Evolutionary conservation across 495 filamentous ascomycete species (phyloP).

Genomic region (Articulospora tetracladia): DNA sequence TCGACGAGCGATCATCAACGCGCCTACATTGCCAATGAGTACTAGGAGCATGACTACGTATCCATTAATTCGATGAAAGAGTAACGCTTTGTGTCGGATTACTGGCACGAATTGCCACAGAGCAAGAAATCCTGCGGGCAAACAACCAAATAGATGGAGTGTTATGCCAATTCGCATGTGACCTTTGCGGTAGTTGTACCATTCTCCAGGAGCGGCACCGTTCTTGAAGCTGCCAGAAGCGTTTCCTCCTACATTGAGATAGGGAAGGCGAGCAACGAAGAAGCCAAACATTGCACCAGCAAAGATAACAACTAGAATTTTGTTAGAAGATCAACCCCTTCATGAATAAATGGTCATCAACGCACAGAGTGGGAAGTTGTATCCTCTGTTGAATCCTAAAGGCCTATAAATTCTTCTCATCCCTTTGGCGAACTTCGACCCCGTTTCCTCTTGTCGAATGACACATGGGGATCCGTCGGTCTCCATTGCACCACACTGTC

Average conservation of each 20-base stretch:
- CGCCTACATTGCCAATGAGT: constrained; percentile 32
- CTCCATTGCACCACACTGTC: too few relatives aligned
- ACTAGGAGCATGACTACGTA: constrained; percentile 41
- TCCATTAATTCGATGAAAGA: constrained; percentile 51
- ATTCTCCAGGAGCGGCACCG: constrained; percentile 40
- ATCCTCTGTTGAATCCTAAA: constrained; percentile 36
- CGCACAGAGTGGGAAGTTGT: constrained; percentile 37
- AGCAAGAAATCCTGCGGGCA: constrained; percentile 44
- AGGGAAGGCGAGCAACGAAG: constrained; percentile 27
- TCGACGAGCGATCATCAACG: constrained; percentile 39
- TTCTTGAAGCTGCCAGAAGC: constrained; percentile 7
- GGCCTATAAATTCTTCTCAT: constrained; percentile 27
- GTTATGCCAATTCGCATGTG: constrained; percentile 40
- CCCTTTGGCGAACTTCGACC: constrained; percentile 9
- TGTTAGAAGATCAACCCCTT: not conserved
- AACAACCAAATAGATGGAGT: constrained; percentile 39
- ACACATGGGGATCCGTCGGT: not conserved
- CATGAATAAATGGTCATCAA: not conserved
- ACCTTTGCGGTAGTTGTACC: constrained; percentile 38
- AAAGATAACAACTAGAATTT: constrained; percentile 26
- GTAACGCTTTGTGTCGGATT: constrained; percentile 40
- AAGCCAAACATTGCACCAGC: constrained; percentile 30
- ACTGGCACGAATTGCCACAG: constrained; percentile 47
- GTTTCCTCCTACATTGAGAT: constrained; percentile 33
- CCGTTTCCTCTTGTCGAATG: too few relatives aligned